Percentiles rank a stretch among this genome's conserved stretches.
Conservation (phyloP, 345 rosid genomes). For the Turnera subulata region DNA sequence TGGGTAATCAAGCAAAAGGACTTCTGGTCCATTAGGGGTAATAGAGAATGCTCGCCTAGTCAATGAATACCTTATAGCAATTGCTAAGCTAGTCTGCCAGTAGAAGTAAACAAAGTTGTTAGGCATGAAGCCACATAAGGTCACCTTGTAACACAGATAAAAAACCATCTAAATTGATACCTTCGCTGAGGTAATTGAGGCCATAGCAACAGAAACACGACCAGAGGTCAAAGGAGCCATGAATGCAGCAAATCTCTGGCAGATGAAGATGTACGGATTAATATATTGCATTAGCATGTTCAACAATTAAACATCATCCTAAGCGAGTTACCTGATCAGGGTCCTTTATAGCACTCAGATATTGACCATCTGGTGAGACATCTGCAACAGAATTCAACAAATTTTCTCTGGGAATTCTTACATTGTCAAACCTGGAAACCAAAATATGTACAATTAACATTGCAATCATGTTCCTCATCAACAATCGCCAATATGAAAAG, state of each 20-base stretch:
- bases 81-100: constrained; percentile 67
- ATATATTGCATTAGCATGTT: too few species aligned
- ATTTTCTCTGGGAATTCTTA: constrained; percentile 85
- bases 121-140: too few species aligned
- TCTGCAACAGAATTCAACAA: constrained; percentile 91
- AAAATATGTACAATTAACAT: constrained; percentile 5
- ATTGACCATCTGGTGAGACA: constrained; percentile 81
- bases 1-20: constrained; percentile 88
- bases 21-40: constrained; percentile 69
- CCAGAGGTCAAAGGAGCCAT: constrained; percentile 92
- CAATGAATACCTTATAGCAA: constrained; percentile 74
- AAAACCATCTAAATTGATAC: constrained; percentile 28
- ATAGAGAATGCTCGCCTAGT: constrained; percentile 81
- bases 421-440: constrained; percentile 81
- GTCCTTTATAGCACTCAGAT: constrained; percentile 74
- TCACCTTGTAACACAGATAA: too few species aligned
- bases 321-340: constrained; percentile 82
- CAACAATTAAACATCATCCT: too few species aligned
- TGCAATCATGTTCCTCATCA: neutral
- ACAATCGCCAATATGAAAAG: neutral
- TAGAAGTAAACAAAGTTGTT: constrained; percentile 8
- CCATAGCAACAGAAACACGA: constrained; percentile 64
- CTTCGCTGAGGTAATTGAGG: constrained; percentile 67
- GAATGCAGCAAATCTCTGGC: constrained; percentile 94
- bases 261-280: constrained; percentile 1